phyloP scores from a whole-genome alignment of 352 stramenopile species.

The Pythium dissimile region DNA sequence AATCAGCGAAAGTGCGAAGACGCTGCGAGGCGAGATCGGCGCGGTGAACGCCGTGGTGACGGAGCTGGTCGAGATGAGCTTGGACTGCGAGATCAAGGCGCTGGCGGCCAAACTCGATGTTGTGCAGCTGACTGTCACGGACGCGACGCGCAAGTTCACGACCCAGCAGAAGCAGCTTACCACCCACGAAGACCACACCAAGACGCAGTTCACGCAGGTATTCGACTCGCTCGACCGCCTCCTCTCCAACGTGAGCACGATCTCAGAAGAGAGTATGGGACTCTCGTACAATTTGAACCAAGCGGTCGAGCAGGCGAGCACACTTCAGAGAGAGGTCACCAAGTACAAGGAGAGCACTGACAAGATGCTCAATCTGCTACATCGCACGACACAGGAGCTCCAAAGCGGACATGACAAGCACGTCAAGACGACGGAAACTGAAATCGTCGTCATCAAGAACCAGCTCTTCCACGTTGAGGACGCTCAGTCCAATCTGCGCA shows the following conservation, averaged over 20 bases:
- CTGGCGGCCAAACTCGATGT: constrained; percentile 52
- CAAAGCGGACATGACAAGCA: constrained; percentile 48
- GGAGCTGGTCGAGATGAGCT: constrained; percentile 53
- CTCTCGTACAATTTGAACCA: constrained; percentile 66
- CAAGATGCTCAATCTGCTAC: constrained; percentile 29
- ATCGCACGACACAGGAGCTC: constrained; percentile 38
- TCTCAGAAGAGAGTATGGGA: constrained; percentile 74
- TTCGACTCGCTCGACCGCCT: constrained; percentile 71
- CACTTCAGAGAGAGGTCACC: constrained; percentile 42
- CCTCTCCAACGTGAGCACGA: constrained; percentile 52
- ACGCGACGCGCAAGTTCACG: constrained; percentile 58
- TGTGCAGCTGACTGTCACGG: constrained; percentile 39
- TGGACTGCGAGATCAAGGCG: constrained; percentile 57
- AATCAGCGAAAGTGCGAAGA: constrained; percentile 47
- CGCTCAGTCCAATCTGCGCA: constrained; percentile 45
- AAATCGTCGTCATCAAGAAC: constrained; percentile 62
- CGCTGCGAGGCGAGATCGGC: constrained; percentile 47
- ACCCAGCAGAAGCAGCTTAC: constrained; percentile 54
- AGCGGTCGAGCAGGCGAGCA: constrained; percentile 40
- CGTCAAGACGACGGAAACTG: constrained; percentile 51
- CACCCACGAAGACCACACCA: constrained; percentile 50
- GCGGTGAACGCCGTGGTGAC: constrained; percentile 43
- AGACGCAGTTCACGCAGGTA: constrained; percentile 52
- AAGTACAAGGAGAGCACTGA: constrained; percentile 45
- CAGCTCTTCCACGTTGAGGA: constrained; percentile 79